phyloP scores from a whole-genome alignment of 1,284 basidiomycete species.

The Anthracocystis panici-leucophaei region DNA sequence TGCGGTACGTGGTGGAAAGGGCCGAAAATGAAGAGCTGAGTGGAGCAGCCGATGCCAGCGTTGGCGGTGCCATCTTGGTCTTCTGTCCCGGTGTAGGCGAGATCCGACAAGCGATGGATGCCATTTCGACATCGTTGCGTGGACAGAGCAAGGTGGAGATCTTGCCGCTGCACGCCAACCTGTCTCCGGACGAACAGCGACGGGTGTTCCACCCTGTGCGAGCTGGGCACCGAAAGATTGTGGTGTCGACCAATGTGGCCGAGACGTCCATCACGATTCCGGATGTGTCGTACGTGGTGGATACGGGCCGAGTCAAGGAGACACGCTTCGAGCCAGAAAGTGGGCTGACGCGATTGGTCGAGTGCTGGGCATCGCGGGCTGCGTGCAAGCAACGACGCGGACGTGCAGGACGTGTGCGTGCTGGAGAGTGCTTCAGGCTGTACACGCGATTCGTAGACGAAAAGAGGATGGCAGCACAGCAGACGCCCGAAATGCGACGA shows the following conservation, averaged over 20 bases:
- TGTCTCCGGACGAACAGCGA: slow-evolving; percentile 86
- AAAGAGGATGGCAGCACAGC: slow-evolving; percentile 78
- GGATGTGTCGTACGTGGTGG: slow-evolving; percentile 70
- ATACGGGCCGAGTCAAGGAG: slow-evolving; percentile 91
- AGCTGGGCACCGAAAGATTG: slow-evolving; percentile 79
- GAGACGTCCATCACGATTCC: slow-evolving; percentile 92
- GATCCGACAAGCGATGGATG: slow-evolving; percentile 78
- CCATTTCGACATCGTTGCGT: slow-evolving; percentile 72
- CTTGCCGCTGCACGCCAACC: slow-evolving; percentile 88
- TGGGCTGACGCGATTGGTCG: slow-evolving; percentile 81
- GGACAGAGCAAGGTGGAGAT: slow-evolving; percentile 74
- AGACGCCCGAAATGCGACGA: slow-evolving; percentile 84
- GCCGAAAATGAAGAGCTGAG: slow-evolving; percentile 74
- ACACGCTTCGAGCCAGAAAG: slow-evolving; percentile 82
- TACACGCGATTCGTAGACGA: slow-evolving; percentile 81
- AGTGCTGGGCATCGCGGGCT: slow-evolving; percentile 84
- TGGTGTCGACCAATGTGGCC: slow-evolving; percentile 90
- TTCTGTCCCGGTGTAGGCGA: slow-evolving; percentile 81
- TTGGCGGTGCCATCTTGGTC: slow-evolving; percentile 77
- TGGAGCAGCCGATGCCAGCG: slow-evolving; percentile 27
- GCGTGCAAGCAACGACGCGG: slow-evolving; percentile 86
- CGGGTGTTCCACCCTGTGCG: slow-evolving; percentile 78
- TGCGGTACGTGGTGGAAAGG: slow-evolving; percentile 77
- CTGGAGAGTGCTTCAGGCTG: slow-evolving; percentile 73
- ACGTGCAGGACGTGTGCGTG: slow-evolving; percentile 83